Conservation (phyloP, 257 asterid species). For the Scutellaria minor region DNA sequence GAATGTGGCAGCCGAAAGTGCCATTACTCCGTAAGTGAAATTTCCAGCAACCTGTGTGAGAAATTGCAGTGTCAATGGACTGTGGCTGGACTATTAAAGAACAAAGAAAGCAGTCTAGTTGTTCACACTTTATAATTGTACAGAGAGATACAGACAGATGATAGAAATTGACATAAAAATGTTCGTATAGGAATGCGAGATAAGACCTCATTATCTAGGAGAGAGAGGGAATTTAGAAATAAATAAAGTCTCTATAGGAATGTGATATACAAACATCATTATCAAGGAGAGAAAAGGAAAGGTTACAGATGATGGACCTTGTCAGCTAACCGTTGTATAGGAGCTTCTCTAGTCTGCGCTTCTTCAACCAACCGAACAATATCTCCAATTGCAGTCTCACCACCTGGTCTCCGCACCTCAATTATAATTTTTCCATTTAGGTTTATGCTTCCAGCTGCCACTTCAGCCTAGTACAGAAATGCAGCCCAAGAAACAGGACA, state of each 20-base stretch:
- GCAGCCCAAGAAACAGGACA: slow-evolving; percentile 29
- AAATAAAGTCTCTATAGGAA: slow-evolving; percentile 8
- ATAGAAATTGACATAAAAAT: too few relatives aligned
- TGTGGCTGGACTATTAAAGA: neutral
- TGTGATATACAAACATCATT: slow-evolving; percentile 21
- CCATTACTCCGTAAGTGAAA: slow-evolving; percentile 97
- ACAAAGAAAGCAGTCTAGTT: too few relatives aligned
- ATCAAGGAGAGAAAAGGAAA: slow-evolving; percentile 29
- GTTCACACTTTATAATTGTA: too few relatives aligned
- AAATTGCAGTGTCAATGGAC: slow-evolving; percentile 25
- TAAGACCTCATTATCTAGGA: too few relatives aligned
- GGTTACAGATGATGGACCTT: slow-evolving; percentile 58
- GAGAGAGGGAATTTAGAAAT: too few relatives aligned
- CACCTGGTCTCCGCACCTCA: slow-evolving; percentile 97
- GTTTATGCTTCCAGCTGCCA: slow-evolving; percentile 97
- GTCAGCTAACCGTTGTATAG: slow-evolving; percentile 96
- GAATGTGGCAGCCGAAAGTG: slow-evolving; percentile 95
- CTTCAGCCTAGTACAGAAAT: slow-evolving; percentile 70
- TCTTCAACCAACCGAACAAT: slow-evolving; percentile 98
- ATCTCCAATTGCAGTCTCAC: slow-evolving; percentile 94
- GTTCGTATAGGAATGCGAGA: too few relatives aligned
- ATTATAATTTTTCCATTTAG: slow-evolving; percentile 86
- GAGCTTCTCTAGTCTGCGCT: slow-evolving; percentile 98
- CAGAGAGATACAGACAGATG: too few relatives aligned
- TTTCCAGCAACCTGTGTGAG: slow-evolving; percentile 87